These are phyloP conservation scores for Pyrenochaeta sp. DNA, from an alignment of 2,329 filamentous ascomycete species.

Conservation along the genomic window DNA sequence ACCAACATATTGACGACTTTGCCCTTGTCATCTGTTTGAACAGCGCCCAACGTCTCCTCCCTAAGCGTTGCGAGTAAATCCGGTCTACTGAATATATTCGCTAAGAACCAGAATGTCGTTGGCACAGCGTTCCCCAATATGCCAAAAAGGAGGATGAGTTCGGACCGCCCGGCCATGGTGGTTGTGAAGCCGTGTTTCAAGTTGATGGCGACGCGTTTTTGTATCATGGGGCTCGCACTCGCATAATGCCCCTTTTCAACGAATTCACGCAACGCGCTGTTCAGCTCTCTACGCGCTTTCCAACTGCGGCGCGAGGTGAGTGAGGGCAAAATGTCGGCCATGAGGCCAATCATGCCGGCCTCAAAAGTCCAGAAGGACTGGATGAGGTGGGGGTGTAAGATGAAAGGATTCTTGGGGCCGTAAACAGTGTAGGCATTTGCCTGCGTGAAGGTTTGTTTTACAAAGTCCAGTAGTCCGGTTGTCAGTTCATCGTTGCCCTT, in stretches of 20 bases:
- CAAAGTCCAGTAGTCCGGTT: background rate
- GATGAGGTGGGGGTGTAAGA: background rate
- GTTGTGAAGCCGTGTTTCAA: background rate
- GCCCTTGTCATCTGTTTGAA: background rate
- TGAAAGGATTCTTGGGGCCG: background rate
- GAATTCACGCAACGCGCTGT: background rate
- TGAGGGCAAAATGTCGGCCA: background rate
- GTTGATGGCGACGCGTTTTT: background rate
- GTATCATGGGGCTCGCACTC: background rate
- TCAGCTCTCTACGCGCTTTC: background rate
- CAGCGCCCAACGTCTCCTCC: background rate
- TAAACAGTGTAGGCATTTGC: background rate
- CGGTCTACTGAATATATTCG: background rate
- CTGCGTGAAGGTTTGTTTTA: background rate
- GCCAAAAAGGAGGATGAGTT: background rate
- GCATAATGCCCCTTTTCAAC: background rate
- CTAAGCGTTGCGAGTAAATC: background rate
- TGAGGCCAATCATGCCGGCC: background rate
- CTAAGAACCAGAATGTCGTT: background rate
- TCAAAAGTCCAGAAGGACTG: background rate
- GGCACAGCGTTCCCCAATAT: background rate
- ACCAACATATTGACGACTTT: background rate
- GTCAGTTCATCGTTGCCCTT: background rate
- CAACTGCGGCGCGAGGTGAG: background rate
- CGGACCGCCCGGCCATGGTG: background rate